Base-by-base conservation (phyloP, 2,329 filamentous ascomycete genomes). In the Helotiales sp. region DNA sequence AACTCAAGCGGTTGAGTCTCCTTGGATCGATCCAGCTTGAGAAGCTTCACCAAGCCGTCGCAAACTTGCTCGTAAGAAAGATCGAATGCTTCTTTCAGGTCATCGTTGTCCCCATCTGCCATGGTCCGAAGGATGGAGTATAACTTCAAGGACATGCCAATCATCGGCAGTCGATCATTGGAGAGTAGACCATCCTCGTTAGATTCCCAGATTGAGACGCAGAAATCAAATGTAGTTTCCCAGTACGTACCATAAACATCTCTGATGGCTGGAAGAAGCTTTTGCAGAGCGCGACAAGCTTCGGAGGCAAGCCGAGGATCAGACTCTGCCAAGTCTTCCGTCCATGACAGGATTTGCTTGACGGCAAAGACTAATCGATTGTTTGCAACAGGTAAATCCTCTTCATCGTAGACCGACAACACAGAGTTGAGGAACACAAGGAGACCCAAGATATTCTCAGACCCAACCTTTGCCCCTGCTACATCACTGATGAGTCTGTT, bases 181-280 rank as follows among this genome's bases (percentile, higher is more conserved):
- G 81, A 69, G 1, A 78, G 69, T 6, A 83, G 81, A 1, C 78
- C 67, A 37, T 65, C 77, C 11, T 77, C 77, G 0, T 81, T 82
- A 3, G 82, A 80, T 2, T 81, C 79, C 88, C 90, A 92, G 0
- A 88, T 79, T 7, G 80, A 78, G 11, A 85, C 80, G 67, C 90
- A 86, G 59, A 88, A 86, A 37, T 86, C 82, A 20, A 93, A 79
- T 0, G 85, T 79, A 57, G 86, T 86, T 60, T 89, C 86, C 96
- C 96, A 99, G 75, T 97, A 92, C 0, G 91, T 87, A 0, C 95
- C 96, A 74, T 97, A 97, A 0, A 97, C 88, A 55, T 93, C 91
- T 66, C 88, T 86, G 73, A 97, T 90, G 47, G 86, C 86, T 1
- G 92, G 92, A 0, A 97, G 79, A 3, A 97, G 80, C 3, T 82